Conservation (phyloP, 225 moss, liverwort and hornwort species). For the Bryum argenteum region DNA sequence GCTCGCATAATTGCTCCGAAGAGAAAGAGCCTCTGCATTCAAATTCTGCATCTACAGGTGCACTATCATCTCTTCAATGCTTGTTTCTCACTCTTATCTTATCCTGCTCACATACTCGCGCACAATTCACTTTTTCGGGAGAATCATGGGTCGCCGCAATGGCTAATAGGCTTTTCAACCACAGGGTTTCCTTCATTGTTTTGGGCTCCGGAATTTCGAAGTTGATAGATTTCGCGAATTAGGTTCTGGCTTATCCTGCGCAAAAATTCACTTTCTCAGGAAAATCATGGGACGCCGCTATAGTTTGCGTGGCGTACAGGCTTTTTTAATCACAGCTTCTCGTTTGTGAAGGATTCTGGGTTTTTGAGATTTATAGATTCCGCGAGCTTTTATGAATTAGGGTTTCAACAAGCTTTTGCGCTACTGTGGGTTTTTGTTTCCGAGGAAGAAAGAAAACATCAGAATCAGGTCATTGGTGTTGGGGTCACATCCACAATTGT, state of each 20-base stretch:
- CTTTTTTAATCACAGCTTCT: background rate
- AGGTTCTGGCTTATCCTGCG: slow-evolving; percentile 24
- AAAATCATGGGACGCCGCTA: background rate
- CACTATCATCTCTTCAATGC: background rate
- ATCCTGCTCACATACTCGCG: background rate
- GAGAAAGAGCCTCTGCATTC: background rate
- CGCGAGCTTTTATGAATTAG: slow-evolving; percentile 19
- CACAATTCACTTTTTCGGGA: background rate
- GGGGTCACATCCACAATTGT: background rate
- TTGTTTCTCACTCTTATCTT: slow-evolving; percentile 5
- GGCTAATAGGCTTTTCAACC: background rate
- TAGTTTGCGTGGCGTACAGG: background rate
- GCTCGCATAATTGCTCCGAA: background rate
- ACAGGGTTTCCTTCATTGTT: background rate
- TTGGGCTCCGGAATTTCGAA: slow-evolving; percentile 24
- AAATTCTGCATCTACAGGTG: slow-evolving; percentile 8
- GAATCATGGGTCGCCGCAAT: background rate
- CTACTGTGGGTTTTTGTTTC: no score
- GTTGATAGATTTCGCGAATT: slow-evolving; percentile 1
- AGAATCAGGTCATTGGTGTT: no score
- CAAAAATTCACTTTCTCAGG: background rate
- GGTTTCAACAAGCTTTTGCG: background rate
- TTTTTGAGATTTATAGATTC: slow-evolving; percentile 15
- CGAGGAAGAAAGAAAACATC: no score
- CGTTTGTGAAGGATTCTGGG: slow-evolving; percentile 18